Percentiles rank a stretch among this genome's conserved stretches.
These are phyloP conservation scores for Lasiosphaeria miniovina DNA, from an alignment of 495 filamentous ascomycete genomes.

Conservation along the genomic window DNA sequence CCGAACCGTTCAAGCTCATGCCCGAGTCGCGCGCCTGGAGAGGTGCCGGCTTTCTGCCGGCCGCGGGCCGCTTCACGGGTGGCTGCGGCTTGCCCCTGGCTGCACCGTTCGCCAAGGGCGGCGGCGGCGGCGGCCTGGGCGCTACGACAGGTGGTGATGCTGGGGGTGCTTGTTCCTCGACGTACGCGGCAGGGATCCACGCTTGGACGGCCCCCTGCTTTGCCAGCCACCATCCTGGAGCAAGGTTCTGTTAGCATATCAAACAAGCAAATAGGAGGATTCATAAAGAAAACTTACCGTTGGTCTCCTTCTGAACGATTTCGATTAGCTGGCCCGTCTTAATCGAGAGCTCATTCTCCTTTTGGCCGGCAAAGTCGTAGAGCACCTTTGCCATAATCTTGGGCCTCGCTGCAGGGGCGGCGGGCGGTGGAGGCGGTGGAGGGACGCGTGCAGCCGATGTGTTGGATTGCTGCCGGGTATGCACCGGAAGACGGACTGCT, in stretches of 20 bases:
- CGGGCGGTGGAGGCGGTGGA: constrained; percentile 69
- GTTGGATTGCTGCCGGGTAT: constrained; percentile 44
- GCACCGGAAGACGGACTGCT: constrained; percentile 35
- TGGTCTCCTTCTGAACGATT: constrained; percentile 82
- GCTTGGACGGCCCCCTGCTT: constrained; percentile 71
- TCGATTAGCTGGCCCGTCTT: constrained; percentile 74
- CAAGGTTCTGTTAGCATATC: constrained; percentile 12
- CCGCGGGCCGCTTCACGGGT: constrained; percentile 79
- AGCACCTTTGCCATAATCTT: constrained; percentile 77
- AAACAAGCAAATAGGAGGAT: neutral
- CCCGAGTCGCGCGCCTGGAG: constrained; percentile 67
- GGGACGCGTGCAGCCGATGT: constrained; percentile 53
- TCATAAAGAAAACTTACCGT: constrained; percentile 64
- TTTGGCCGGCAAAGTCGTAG: constrained; percentile 83
- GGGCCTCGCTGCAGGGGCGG: constrained; percentile 63
- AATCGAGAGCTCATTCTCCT: constrained; percentile 74
- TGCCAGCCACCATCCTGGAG: constrained; percentile 88
- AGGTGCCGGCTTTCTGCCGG: constrained; percentile 62
- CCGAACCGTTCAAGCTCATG: constrained; percentile 70
- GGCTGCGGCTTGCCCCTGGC: constrained; percentile 71
- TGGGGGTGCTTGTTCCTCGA: constrained; percentile 70
- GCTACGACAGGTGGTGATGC: constrained; percentile 51
- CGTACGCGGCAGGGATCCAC: constrained; percentile 91
- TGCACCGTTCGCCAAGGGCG: constrained; percentile 48
- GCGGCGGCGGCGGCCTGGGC: constrained; percentile 47